These are phyloP conservation scores for Bertia moriformis DNA, from an alignment of 2,329 filamentous ascomycete species.

Conservation along the genomic window DNA sequence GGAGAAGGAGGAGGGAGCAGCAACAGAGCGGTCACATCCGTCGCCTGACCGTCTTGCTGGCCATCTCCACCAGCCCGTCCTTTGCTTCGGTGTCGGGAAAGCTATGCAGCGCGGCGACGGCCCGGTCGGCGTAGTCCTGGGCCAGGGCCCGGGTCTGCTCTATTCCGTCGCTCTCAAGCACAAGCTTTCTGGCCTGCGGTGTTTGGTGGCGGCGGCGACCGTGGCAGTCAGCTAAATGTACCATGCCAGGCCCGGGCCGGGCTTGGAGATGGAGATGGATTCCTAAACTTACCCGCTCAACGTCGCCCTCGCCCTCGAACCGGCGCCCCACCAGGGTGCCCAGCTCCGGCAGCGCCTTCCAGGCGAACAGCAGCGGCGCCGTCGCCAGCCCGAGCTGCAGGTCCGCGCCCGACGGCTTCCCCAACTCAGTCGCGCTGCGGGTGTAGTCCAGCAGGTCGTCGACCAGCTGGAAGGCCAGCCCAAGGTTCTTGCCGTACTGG, in stretches of 20 bases:
- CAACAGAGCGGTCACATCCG: conserved; percentile 35
- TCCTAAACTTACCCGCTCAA: conserved; percentile 47
- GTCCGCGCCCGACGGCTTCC: conserved; percentile 90
- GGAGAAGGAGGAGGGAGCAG: not conserved
- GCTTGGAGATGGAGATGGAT: too few species aligned
- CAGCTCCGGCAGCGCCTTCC: conserved; percentile 75
- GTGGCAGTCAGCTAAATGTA: not conserved
- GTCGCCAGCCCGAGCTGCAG: conserved; percentile 86
- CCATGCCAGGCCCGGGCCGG: not conserved
- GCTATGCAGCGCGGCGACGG: conserved; percentile 43
- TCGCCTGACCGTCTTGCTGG: conserved; percentile 54
- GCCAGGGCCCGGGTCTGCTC: conserved; percentile 57
- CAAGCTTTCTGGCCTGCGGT: conserved; percentile 70
- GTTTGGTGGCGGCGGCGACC: not conserved
- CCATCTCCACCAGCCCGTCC: conserved; percentile 56
- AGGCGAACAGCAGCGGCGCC: conserved; percentile 89
- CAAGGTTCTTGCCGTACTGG: conserved; percentile 84
- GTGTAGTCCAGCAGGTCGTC: conserved; percentile 98
- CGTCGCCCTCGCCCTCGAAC: conserved; percentile 72
- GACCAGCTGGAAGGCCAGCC: conserved; percentile 89
- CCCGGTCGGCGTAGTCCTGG: conserved; percentile 57
- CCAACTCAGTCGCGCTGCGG: conserved; percentile 66
- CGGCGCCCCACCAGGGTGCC: conserved; percentile 86
- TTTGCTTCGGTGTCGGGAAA: conserved; percentile 62
- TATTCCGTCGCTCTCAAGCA: conserved; percentile 59